A percentile compares a stretch with the other conserved stretches of the same genome.
These are phyloP conservation scores for Cyclanthera cordifolia DNA, from an alignment of 306 rosid genomes.

Conservation along the genomic window DNA sequence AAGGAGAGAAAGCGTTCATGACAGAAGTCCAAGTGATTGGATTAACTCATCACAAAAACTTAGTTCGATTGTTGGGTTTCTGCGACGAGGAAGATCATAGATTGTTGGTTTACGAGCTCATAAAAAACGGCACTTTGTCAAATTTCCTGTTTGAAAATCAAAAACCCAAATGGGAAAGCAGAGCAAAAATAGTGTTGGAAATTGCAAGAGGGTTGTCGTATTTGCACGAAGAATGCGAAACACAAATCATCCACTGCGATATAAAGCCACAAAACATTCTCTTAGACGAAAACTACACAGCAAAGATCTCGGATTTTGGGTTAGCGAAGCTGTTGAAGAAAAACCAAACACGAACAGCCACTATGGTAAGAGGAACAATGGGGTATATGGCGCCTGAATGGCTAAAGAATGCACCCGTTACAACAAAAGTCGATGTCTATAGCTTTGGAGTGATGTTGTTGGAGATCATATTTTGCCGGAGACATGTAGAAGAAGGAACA, in stretches of 20 bases:
- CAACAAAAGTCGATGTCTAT: slow-evolving; percentile 25
- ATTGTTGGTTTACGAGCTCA: slow-evolving; percentile 28
- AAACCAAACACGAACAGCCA: slow-evolving; percentile 24
- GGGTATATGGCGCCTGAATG: slow-evolving; percentile 32
- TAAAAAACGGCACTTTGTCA: slow-evolving; percentile 27
- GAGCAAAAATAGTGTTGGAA: slow-evolving; percentile 11
- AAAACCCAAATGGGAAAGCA: slow-evolving; percentile 23
- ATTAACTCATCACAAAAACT: slow-evolving; percentile 18
- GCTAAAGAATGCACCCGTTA: slow-evolving; percentile 20
- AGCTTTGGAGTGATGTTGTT: slow-evolving; percentile 30
- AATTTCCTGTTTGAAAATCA: slow-evolving; percentile 15
- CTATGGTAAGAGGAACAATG: slow-evolving; percentile 27
- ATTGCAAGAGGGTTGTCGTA: slow-evolving; percentile 24
- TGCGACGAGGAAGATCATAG: slow-evolving; percentile 24
- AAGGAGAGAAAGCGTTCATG: slow-evolving; percentile 17
- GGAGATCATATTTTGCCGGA: slow-evolving; percentile 26
- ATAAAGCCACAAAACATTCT: slow-evolving; percentile 24
- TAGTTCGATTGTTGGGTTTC: slow-evolving; percentile 24
- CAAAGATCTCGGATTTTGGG: slow-evolving; percentile 30
- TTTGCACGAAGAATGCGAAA: slow-evolving; percentile 34
- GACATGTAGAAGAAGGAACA: slow-evolving; percentile 10
- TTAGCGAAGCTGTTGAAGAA: slow-evolving; percentile 25
- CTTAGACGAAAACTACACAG: slow-evolving; percentile 16
- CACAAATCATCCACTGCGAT: slow-evolving; percentile 30
- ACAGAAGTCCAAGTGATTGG: slow-evolving; percentile 21